Evolutionary conservation across 495 filamentous ascomycete species (phyloP), one percentile per base, ranked within the genome.

Genomic region (Cryomyces antarcticus): DNA sequence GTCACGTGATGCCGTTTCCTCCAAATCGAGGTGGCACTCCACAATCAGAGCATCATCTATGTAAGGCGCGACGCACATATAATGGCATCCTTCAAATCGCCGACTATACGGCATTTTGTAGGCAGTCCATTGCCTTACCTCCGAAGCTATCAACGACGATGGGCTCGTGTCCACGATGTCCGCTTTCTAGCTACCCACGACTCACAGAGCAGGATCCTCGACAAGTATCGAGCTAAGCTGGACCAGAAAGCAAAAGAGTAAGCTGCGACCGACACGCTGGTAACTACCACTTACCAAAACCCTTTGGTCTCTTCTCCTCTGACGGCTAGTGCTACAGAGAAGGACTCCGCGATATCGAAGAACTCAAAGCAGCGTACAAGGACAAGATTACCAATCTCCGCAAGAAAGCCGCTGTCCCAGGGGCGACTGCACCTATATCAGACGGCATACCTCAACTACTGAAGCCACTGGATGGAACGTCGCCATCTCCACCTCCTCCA

Each of bases 101-200:
- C 57, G n/a, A 44, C 54, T 5, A 56, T 60, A 24, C 56, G 51
- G 30, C 45, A 52, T 39, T 31, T 41, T 28, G 38, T 55, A 39
- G 52, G 55, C 17, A 41, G 24, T 5, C 30, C 27, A 5, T 49
- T 50, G 33, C 49, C 59, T 7, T 52, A 50, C 35, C 41, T 48
- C 38, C 41, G 49, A 30, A 41, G 37, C 38, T 46, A 47, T 35
- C 89, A 96, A 55, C 70, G 80, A 41, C 74, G 92, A 50, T 87
- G 82, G 80, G 92, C 89, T 6, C 82, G 80, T 48, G 86, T 93
- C 7, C 82, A 88, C 60, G 84, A 94, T 61, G 77, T 92, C 37
- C 84, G 87, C 37, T 93, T 89, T 66, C 66, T 93, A 13, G 80
- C 78, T 24, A 76, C 76, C 7, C 75, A 78, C 43, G 67, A 60